A percentile compares a stretch with the other conserved stretches of the same genome.
phyloP scores from a whole-genome alignment of 179 eudicot genomes.

The Heliamphora ciliata region DNA sequence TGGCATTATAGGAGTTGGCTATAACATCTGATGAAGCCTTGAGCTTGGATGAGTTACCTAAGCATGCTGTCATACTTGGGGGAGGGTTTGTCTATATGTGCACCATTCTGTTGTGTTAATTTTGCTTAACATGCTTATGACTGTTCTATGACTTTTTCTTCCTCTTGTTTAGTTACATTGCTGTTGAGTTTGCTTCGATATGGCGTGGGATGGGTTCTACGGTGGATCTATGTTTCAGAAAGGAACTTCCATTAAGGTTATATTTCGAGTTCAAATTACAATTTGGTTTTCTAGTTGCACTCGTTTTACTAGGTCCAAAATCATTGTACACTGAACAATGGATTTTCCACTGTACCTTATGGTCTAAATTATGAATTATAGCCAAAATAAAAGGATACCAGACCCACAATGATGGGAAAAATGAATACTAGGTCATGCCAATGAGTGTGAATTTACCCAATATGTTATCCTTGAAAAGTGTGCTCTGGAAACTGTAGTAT shows the following conservation, averaged over 20 bases:
- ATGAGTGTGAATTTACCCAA: background rate
- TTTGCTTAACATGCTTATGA: slow-evolving; percentile 11
- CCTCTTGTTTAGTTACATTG: slow-evolving; percentile 63
- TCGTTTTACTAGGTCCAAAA: slow-evolving; percentile 7
- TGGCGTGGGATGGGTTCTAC: slow-evolving; percentile 97
- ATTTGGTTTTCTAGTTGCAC: background rate
- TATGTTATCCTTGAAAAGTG: background rate
- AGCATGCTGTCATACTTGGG: slow-evolving; percentile 81
- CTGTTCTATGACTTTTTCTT: background rate
- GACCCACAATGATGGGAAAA: background rate
- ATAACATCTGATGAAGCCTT: slow-evolving; percentile 97
- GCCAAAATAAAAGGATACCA: background rate
- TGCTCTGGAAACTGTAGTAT: background rate
- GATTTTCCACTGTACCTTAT: background rate
- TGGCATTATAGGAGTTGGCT: slow-evolving; percentile 53
- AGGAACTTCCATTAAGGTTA: slow-evolving; percentile 93
- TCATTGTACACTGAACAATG: background rate
- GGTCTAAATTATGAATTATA: background rate
- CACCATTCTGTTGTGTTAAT: background rate
- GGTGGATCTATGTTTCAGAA: slow-evolving; percentile 80
- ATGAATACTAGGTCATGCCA: background rate
- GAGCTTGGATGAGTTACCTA: slow-evolving; percentile 94
- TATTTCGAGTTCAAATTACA: background rate
- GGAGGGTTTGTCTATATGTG: slow-evolving; percentile 63
- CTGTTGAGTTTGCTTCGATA: slow-evolving; percentile 99